phyloP scores from a whole-genome alignment of 2,329 filamentous ascomycete species.

The Aspergillus latus region DNA sequence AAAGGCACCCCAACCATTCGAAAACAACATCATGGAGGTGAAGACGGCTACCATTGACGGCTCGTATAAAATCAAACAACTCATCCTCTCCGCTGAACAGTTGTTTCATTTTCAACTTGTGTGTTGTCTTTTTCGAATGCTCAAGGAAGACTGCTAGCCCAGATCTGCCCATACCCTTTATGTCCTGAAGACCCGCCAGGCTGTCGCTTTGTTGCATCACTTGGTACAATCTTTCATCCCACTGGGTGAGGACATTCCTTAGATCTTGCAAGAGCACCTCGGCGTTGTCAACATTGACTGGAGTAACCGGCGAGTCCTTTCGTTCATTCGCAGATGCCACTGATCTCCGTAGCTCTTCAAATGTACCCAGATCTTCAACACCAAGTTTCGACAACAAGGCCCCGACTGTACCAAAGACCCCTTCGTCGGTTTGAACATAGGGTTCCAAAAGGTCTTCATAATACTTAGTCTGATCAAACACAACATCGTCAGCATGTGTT shows the following conservation, averaged over 20 bases:
- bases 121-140: constrained; percentile 50
- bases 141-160: constrained; percentile 58
- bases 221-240: constrained; percentile 48
- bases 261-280: constrained; percentile 45
- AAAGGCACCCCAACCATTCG: constrained; percentile 53
- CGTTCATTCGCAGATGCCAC: constrained; percentile 20
- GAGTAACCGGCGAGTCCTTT: constrained; percentile 21
- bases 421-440: constrained; percentile 57
- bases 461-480: constrained; percentile 55
- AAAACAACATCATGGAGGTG: constrained; percentile 54
- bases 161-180: constrained; percentile 48
- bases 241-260: constrained; percentile 41
- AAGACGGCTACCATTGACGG: constrained; percentile 49
- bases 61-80: constrained; percentile 43
- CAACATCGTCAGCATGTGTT: constrained; percentile 47
- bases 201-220: constrained; percentile 51
- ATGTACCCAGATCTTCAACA: constrained; percentile 47
- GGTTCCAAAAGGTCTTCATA: constrained; percentile 56
- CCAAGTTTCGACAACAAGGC: constrained; percentile 54
- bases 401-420: constrained; percentile 55
- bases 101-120: constrained; percentile 41
- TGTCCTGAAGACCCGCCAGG: constrained; percentile 49
- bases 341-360: constrained; percentile 39
- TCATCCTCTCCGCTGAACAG: constrained; percentile 40
- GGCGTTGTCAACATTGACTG: constrained; percentile 21